A percentile compares a stretch with the other conserved stretches of the same genome.
Evolutionary conservation across 305 asterid species (phyloP).

Genomic region (Solanum hybrid): DNA sequence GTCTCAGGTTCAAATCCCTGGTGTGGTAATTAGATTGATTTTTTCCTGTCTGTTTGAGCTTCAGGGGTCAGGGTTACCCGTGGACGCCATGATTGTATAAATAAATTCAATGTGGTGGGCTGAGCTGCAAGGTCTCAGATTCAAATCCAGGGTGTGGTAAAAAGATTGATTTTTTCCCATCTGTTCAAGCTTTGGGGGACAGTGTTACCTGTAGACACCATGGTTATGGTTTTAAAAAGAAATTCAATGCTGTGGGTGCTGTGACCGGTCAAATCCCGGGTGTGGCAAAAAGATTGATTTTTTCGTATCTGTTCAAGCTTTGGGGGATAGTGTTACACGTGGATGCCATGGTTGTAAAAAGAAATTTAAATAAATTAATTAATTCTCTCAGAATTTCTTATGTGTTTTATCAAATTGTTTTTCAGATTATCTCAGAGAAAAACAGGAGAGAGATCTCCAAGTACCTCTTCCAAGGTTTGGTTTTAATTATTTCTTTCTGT

Average conservation of each 20-base stretch:
- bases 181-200: not conserved
- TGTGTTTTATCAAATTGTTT: not conserved
- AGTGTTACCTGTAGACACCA: not conserved
- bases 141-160: not conserved
- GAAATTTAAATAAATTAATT: not conserved
- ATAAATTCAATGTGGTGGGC: not conserved
- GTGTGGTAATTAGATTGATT: not conserved
- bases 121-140: not conserved
- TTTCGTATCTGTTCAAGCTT: not conserved
- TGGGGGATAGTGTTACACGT: not conserved
- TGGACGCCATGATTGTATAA: not conserved
- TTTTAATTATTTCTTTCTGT: not conserved
- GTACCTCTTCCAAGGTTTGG: conserved; percentile 75
- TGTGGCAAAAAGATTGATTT: not conserved
- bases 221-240: not conserved
- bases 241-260: not conserved
- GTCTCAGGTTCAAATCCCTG: not conserved
- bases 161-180: not conserved
- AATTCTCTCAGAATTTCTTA: not conserved
- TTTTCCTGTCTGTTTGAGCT: not conserved
- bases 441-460: conserved; percentile 88
- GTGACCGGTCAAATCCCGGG: not conserved
- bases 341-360: not conserved
- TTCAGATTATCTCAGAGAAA: conserved; percentile 77
- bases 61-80: not conserved